Conservation (phyloP, 345 rosid genomes). For the Boechera stricta region DNA sequence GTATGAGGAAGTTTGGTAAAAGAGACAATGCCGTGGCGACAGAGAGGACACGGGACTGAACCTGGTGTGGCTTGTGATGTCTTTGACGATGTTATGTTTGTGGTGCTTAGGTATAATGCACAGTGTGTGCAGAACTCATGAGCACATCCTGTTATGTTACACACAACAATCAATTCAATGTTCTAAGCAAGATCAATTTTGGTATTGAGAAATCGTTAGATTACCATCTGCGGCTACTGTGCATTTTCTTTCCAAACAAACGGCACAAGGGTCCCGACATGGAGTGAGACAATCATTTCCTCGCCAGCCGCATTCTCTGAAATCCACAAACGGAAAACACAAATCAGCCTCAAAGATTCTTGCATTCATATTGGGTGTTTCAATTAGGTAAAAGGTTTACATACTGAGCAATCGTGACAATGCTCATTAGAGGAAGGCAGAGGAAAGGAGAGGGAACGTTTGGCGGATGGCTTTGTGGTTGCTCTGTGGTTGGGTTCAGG, state of each 20-base stretch:
- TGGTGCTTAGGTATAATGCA: conserved; percentile 84
- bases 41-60: conserved; percentile 88
- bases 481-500: conserved; percentile 57
- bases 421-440: conserved; percentile 94
- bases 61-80: conserved; percentile 69
- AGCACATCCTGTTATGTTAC: conserved; percentile 68
- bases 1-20: conserved; percentile 68
- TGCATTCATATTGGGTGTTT: neutral
- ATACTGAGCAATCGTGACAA: conserved; percentile 87
- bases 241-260: conserved; percentile 87
- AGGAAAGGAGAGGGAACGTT: conserved; percentile 71
- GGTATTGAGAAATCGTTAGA: neutral
- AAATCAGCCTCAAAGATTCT: conserved; percentile 1
- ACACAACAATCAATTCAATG: conserved; percentile 16
- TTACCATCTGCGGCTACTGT: conserved; percentile 86
- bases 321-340: neutral
- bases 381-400: conserved; percentile 29
- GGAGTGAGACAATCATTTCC: conserved; percentile 52
- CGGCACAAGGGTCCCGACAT: conserved; percentile 80
- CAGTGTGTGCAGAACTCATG: conserved; percentile 91
- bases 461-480: conserved; percentile 41
- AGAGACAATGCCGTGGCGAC: conserved; percentile 85
- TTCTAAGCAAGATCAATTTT: neutral
- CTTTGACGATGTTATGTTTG: conserved; percentile 55
- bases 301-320: conserved; percentile 96